These are phyloP conservation scores for Exophiala alcalophila DNA, from an alignment of 2,329 filamentous ascomycete species.

Conservation along the genomic window DNA sequence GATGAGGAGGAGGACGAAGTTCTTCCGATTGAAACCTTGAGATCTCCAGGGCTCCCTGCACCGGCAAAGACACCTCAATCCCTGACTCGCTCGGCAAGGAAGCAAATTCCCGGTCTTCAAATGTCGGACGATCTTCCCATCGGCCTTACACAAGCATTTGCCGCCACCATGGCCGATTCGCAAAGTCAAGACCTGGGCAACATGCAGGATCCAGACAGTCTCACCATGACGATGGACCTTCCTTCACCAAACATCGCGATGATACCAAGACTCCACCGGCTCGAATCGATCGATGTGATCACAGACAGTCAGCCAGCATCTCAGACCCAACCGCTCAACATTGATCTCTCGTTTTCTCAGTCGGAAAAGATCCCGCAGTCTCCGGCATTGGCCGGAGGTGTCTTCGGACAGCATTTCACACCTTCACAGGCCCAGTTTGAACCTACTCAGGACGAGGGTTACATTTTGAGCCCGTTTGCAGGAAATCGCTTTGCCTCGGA, in stretches of 20 bases:
- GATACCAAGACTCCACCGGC: constrained; percentile 59
- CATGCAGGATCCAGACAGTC: constrained; percentile 47
- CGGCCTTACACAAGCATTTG: constrained; percentile 85
- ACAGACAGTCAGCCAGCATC: constrained; percentile 55
- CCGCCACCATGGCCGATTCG: constrained; percentile 75
- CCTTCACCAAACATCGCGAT: constrained; percentile 50
- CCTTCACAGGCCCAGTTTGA: constrained; percentile 45
- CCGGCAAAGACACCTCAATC: constrained; percentile 54
- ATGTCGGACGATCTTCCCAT: constrained; percentile 49
- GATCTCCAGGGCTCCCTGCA: constrained; percentile 30
- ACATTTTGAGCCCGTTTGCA: constrained; percentile 69
- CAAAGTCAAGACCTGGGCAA: constrained; percentile 30
- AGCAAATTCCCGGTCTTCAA: constrained; percentile 68
- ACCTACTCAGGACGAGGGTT: constrained; percentile 77
- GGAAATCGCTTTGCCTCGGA: constrained; percentile 63
- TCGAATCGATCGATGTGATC: constrained; percentile 60
- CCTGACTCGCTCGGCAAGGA: constrained; percentile 65
- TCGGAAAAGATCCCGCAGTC: constrained; percentile 48
- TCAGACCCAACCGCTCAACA: constrained; percentile 40
- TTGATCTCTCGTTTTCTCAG: constrained; percentile 59
- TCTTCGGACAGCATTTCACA: constrained; percentile 33
- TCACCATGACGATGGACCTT: constrained; percentile 50
- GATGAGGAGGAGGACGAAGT: constrained; percentile 63
- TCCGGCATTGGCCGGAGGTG: constrained; percentile 10
- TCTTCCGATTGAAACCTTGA: constrained; percentile 33